These are phyloP conservation scores for Thecaphora thlaspeos DNA, from an alignment of 1,284 basidiomycete species.

Conservation along the genomic window DNA sequence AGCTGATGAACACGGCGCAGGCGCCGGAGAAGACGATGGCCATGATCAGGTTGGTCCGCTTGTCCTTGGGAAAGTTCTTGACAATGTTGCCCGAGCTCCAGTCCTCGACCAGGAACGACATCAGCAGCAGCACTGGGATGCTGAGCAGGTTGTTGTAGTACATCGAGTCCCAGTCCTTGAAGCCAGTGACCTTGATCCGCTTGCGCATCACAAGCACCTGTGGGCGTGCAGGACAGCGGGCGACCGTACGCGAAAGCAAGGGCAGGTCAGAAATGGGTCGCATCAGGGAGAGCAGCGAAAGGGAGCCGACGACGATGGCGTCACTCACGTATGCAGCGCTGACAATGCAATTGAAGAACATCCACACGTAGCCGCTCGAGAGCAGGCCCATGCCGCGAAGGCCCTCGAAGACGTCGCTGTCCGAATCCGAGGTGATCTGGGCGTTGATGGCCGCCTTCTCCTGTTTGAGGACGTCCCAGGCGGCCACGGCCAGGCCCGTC, in stretches of 20 bases:
- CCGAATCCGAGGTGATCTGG: constrained; percentile 13
- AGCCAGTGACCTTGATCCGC: constrained; percentile 93
- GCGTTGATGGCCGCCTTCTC: constrained; percentile 35
- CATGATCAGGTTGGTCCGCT: constrained; percentile 74
- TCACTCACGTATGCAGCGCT: constrained; percentile 83
- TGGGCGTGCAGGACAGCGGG: constrained; percentile 64
- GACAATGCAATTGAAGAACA: constrained; percentile 85
- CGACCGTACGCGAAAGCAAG: not conserved
- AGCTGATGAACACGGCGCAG: constrained; percentile 94
- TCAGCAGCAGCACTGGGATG: constrained; percentile 81
- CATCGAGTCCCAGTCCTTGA: constrained; percentile 99
- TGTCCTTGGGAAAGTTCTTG: constrained; percentile 84
- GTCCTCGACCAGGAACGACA: constrained; percentile 83
- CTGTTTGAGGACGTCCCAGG: constrained; percentile 26
- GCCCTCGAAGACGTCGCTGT: constrained; percentile 36
- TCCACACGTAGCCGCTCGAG: constrained; percentile 83
- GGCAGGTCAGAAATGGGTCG: not conserved
- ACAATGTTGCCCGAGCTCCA: constrained; percentile 79
- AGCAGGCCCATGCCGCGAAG: constrained; percentile 38
- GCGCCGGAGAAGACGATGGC: constrained; percentile 94
- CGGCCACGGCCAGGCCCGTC: constrained; percentile 18
- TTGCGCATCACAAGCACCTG: constrained; percentile 82
- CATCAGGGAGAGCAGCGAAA: no score
- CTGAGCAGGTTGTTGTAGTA: constrained; percentile 98
- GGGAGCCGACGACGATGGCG: no score